Conservation (phyloP, 495 filamentous ascomycete species). For the Hapsidospora chrysogenum region DNA sequence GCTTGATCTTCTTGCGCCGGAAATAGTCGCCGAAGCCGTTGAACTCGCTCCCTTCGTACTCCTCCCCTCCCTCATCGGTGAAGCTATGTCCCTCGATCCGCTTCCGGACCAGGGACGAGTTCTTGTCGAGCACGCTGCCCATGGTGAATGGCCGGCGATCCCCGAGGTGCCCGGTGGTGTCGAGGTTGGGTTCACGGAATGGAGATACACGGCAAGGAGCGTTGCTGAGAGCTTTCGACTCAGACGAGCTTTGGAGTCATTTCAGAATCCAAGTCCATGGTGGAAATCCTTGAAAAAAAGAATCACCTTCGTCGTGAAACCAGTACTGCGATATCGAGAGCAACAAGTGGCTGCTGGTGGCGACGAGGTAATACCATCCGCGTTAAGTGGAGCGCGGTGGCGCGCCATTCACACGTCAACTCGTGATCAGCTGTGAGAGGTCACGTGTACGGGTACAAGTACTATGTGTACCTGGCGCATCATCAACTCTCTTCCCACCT, state of each 20-base stretch:
- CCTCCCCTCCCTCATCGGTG: slow-evolving; percentile 60
- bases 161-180: no score
- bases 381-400: slow-evolving; percentile 1
- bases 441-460: no score
- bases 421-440: slow-evolving; percentile 9
- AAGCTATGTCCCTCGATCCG: slow-evolving; percentile 57
- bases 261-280: no score
- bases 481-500: no score
- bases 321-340: slow-evolving; percentile 2
- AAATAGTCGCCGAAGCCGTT: slow-evolving; percentile 85
- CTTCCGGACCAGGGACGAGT: slow-evolving; percentile 64
- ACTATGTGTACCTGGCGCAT: no score
- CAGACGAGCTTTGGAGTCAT: no score
- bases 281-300: not conserved
- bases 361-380: not conserved
- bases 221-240: no score
- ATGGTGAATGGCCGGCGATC: no score
- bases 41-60: slow-evolving; percentile 76
- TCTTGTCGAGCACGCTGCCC: slow-evolving; percentile 64
- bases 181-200: not conserved
- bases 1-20: slow-evolving; percentile 82
- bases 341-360: not conserved
- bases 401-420: slow-evolving; percentile 11
- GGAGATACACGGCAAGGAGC: no score
- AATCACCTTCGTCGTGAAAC: not conserved